phyloP scores from a whole-genome alignment of 768 basidiomycete genomes.

The Tephrocybe sp. region DNA sequence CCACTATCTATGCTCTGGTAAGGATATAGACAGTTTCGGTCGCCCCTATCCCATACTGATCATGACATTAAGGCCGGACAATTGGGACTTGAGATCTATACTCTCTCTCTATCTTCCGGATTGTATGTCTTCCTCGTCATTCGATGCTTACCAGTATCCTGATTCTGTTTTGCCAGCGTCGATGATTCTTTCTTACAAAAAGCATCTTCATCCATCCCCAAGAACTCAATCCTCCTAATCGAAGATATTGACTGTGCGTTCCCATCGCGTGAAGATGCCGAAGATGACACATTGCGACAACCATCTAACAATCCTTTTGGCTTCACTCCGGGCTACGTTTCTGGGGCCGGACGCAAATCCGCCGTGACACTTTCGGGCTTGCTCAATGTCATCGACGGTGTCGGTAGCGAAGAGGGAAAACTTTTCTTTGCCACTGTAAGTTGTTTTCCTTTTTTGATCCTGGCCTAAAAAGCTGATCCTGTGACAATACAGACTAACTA shows the following conservation, averaged over 20 bases:
- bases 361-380: constrained; percentile 54
- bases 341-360: constrained; percentile 18
- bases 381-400: constrained; percentile 60
- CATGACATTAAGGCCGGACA: constrained; percentile 46
- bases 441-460: neutral
- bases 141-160: neutral
- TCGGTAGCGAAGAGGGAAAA: constrained; percentile 61
- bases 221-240: constrained; percentile 53
- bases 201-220: constrained; percentile 46
- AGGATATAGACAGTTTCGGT: neutral
- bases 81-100: constrained; percentile 83
- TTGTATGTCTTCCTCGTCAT: constrained; percentile 32
- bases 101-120: constrained; percentile 48
- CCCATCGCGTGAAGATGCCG: constrained; percentile 43
- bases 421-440: constrained; percentile 60
- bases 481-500: constrained; percentile 45
- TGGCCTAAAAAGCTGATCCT: neutral
- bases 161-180: constrained; percentile 31
- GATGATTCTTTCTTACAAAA: constrained; percentile 50
- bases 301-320: neutral
- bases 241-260: constrained; percentile 67
- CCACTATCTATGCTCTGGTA: constrained; percentile 55
- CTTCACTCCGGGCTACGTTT: constrained; percentile 6
- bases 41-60: neutral
- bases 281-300: constrained; percentile 19